Evolutionary conservation across 208 protist species (phyloP), one percentile per base, ranked within the genome.

Genomic region (Crithidia sp.): DNA sequence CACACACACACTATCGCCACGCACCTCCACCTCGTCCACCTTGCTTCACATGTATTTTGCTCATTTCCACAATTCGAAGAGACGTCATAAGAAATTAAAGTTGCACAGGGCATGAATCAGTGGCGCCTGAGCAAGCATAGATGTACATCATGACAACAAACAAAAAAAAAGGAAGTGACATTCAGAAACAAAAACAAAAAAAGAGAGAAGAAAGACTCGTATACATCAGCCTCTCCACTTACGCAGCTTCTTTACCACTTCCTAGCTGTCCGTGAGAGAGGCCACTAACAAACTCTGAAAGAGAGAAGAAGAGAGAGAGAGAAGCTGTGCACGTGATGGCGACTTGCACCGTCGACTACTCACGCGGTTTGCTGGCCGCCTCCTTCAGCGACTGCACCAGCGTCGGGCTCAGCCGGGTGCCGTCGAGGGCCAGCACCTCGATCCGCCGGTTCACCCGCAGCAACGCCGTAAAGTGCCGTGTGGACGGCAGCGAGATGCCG

Each of bases 401-500:
- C 3, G 61, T 49, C 13, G 81, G 81, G 52, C 90, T 91, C 6
- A 97, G 60, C 10, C 80, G 78, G 7, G 90, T 95, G 9, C 93
- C 93, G 19, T 84, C 67, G 37, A 97, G 85, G 16, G 67, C 40
- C 44, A 97, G 77, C 37, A 75, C 59, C 44, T 63, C 56, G 53
- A 97, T 93, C 6, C 66, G 69, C 12, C 6, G 67, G 73, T 97
- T 97, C 7, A 63, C 70, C 36, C 81, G 78, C 66, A 97, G 70
- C 14, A 97, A 79, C n/a, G 80, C 65, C 13, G 86, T 87, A 56
- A 97, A 87, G 77, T 80, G 77, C 4, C 87, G 86, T n/a, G 83
- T 91, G 12, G 90, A 57, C 7, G 89, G 87, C 37, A 97, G 83
- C 28, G 93, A 94, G 65, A 97, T 94, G 19, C 82, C 80, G 17